Evolutionary conservation across 495 filamentous ascomycete species (phyloP).

Genomic region (Emericellopsis terricola): DNA sequence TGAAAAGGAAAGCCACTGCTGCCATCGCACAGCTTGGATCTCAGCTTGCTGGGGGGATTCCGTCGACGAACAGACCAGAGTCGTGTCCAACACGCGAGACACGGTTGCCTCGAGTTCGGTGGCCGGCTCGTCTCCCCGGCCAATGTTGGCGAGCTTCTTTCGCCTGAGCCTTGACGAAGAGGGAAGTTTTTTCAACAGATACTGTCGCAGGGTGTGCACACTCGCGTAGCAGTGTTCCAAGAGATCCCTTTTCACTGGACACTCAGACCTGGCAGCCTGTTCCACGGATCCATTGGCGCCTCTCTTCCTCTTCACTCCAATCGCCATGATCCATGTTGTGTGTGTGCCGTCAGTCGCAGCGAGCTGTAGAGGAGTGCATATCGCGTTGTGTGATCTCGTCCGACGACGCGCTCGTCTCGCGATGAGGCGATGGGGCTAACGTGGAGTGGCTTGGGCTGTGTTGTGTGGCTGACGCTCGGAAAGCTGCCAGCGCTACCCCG

Average conservation of each 20-base stretch:
- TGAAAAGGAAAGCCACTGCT: slow-evolving; percentile 48
- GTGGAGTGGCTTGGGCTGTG: too few relatives aligned
- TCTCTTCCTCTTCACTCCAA: background rate
- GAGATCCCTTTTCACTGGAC: slow-evolving; percentile 38
- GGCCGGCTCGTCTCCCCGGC: slow-evolving; percentile 10
- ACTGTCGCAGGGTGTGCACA: slow-evolving; percentile 52
- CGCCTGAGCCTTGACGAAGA: slow-evolving; percentile 22
- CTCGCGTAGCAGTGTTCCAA: slow-evolving; percentile 56
- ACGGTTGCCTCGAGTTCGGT: slow-evolving; percentile 19
- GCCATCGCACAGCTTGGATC: slow-evolving; percentile 18
- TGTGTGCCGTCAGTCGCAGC: too few relatives aligned
- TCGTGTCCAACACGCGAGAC: slow-evolving; percentile 44
- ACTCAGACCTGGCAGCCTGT: too few relatives aligned
- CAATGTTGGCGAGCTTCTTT: slow-evolving; percentile 27
- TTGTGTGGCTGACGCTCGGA: too few relatives aligned
- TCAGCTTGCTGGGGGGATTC: slow-evolving; percentile 10
- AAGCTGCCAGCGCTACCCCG: too few relatives aligned
- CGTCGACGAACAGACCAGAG: slow-evolving; percentile 38
- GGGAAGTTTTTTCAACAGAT: slow-evolving; percentile 37
- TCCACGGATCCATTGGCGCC: too few relatives aligned
- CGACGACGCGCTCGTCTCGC: too few relatives aligned
- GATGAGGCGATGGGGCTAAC: too few relatives aligned
- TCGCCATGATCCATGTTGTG: background rate
- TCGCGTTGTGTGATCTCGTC: too few relatives aligned
- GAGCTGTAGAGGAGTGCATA: too few relatives aligned